These are phyloP conservation scores for Cucurbita ficifolia DNA, from an alignment of 306 rosid genomes.

Conservation along the genomic window DNA sequence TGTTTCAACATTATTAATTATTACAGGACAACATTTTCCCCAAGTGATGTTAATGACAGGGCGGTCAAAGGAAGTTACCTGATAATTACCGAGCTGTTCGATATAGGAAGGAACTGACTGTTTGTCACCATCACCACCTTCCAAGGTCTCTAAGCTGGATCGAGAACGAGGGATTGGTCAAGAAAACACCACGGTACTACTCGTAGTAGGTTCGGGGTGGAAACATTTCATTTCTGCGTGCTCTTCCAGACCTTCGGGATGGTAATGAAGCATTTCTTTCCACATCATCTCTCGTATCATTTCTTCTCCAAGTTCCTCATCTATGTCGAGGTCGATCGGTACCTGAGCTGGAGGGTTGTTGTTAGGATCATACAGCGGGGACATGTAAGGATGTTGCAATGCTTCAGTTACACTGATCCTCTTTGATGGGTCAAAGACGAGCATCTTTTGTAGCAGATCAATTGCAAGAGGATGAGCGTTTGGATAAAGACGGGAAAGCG, in stretches of 20 bases:
- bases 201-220: background rate
- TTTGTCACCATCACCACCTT: background rate
- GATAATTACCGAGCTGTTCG: background rate
- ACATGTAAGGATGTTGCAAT: slow-evolving; percentile 85
- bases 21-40: background rate
- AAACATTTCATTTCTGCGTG: slow-evolving; percentile 26
- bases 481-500: slow-evolving; percentile 58
- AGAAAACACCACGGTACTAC: background rate
- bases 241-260: slow-evolving; percentile 42
- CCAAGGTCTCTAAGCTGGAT: background rate
- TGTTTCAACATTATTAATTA: background rate
- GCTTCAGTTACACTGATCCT: slow-evolving; percentile 74
- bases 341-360: slow-evolving; percentile 59
- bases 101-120: background rate
- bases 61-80: background rate
- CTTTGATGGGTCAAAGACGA: slow-evolving; percentile 87
- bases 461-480: slow-evolving; percentile 72
- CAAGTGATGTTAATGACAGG: background rate
- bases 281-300: slow-evolving; percentile 97
- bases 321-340: slow-evolving; percentile 81
- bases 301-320: slow-evolving; percentile 84
- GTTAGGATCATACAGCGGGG: slow-evolving; percentile 63
- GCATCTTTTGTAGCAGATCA: slow-evolving; percentile 77
- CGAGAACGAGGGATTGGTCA: background rate
- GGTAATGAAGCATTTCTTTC: slow-evolving; percentile 81